Evolutionary conservation across 2,329 filamentous ascomycete genomes (phyloP), one percentile per base, ranked within the genome.

Genomic region (Septoria petroselini): DNA sequence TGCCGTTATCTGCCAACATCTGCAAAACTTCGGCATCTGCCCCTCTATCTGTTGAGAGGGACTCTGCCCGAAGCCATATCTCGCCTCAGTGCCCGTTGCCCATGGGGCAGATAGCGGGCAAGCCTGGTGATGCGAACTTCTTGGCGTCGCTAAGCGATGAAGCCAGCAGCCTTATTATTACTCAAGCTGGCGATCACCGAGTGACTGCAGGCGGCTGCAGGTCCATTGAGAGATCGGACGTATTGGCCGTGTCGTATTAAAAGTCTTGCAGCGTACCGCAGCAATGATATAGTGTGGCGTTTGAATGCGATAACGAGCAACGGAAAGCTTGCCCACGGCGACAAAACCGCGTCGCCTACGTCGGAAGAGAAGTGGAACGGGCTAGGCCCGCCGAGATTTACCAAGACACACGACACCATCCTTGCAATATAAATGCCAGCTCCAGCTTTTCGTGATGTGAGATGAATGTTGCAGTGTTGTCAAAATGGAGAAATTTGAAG

Each of bases 401-500:
- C 34, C 34, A 38, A 21, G 34, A 9, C 34, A 15, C 6, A 21
- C 34, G 23, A 27, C 23, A 9, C 5, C 5, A 27, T 27, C 23
- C 23, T 27, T 27, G 23, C 23, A 27, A 5, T 27, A 27, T 27
- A 27, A 27, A 27, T 5, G 23, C 9, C 23, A 27, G 23, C 5
- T 27, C 23, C 23, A 27, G 23, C 23, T 5, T 9, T 27, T 27
- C 23, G 23, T 9, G 9, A 27, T 27, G n/a, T n/a, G 17, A 19
- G 34, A 38, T 18, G 14, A 12, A 38, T 19, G 34, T 41, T 15
- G 29, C 37, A 41, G 29, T 18, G 27, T 39, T 14, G 21, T 14
- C 17, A 35, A 9, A 15, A 48, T 48, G 46, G 46, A 48, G 38
- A 48, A 48, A 38, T 37, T 30, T 35, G 46, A 30, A n/a, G 38